These are phyloP conservation scores for Fusarium hainanense DNA, from an alignment of 2,329 filamentous ascomycete species.

Conservation along the genomic window DNA sequence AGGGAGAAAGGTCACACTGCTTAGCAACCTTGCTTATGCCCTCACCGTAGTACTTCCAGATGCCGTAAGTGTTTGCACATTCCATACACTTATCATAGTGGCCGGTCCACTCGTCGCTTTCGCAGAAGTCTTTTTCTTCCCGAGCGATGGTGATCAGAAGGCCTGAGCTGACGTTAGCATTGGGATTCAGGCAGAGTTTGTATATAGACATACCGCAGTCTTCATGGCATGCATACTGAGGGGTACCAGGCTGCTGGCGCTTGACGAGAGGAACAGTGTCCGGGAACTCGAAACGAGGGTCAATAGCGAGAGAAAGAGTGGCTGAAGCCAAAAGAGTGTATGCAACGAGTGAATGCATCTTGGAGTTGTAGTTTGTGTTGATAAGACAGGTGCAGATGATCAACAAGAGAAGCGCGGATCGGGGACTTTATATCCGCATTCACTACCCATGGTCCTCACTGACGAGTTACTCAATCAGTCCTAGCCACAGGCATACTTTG, in stretches of 20 bases:
- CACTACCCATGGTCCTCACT: background rate
- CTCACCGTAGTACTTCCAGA: constrained; percentile 58
- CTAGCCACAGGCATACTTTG: background rate
- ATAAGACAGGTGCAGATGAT: background rate
- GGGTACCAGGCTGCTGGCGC: constrained; percentile 58
- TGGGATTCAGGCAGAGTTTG: rapidly evolving
- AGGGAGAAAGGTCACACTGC: constrained; percentile 43
- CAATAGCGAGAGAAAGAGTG: constrained; percentile 21
- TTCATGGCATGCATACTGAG: constrained; percentile 58
- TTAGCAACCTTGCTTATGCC: constrained; percentile 50
- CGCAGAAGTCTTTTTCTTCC: constrained; percentile 50
- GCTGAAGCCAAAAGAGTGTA: constrained; percentile 40
- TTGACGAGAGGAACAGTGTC: constrained; percentile 47
- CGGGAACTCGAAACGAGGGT: constrained; percentile 50
- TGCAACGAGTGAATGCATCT: constrained; percentile 29
- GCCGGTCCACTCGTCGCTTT: constrained; percentile 52
- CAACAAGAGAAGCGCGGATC: background rate
- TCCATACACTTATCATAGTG: constrained; percentile 56
- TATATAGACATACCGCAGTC: constrained; percentile 56
- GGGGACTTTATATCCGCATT: background rate
- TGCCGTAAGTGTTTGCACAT: constrained; percentile 57
- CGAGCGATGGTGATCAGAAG: constrained; percentile 51
- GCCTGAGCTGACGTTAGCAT: background rate
- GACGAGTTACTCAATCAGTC: background rate
- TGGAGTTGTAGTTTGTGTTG: constrained; percentile 1